Evolutionary conservation across 768 basidiomycete species (phyloP), one percentile per base, ranked within the genome.

Genomic region (Omphalotus guepiniiformis): DNA sequence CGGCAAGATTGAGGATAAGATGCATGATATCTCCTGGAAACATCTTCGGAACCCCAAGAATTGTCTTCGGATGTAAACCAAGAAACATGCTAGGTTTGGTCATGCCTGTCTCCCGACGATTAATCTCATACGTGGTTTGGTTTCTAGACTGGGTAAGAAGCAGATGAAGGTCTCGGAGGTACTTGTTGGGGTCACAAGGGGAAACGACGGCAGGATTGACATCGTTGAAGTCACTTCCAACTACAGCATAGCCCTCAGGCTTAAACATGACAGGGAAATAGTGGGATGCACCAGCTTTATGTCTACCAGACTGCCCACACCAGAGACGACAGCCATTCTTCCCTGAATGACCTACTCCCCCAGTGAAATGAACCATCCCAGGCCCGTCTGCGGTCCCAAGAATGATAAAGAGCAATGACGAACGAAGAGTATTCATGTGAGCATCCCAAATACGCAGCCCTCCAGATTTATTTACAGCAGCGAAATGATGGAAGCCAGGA

Each of bases 401-500:
- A 13, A 43, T 41, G 36, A 57, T 47, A 44, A 52, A 60, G 1
- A 54, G 44, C 11, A 34, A 21, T 1, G 57, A 59, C 3, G 32
- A 50, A 38, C 54, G 28, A 9, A 49, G 22, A 12, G 21, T 4
- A 1, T 54, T 6, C 0, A 9, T 6, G 6, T 39, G 35, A 8
- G 58, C 50, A 40, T 64, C 54, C 59, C 62, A 64, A 27, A 63
- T 39, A 1, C 1, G 18, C 1, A 67, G 41, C 5, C 58, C 58
- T 23, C 58, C 52, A 2, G 58, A 55, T 13, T 44, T 47, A 21
- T 68, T 62, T 9, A 69, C 22, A 1, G 60, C 65, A 3, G 56
- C 35, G 4, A 67, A 39, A 48, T 72, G 71, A 42, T 62, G 58
- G 6, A 73, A 42, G 0, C 64, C 64, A 11, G 63, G 52, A 35